Evolutionary conservation across 345 rosid species (phyloP).

Genomic region (Camelina hispida): DNA sequence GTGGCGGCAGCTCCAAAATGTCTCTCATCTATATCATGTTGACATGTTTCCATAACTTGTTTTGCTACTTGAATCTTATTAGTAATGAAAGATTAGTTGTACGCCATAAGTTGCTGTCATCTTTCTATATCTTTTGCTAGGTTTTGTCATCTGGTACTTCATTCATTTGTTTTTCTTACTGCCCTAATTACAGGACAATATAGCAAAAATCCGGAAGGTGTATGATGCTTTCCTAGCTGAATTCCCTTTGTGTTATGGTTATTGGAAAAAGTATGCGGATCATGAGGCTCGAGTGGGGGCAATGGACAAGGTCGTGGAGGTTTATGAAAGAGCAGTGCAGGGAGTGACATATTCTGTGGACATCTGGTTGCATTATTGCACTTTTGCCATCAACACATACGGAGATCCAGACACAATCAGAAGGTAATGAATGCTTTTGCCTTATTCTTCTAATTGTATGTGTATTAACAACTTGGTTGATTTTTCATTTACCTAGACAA

Average conservation of each 20-base stretch:
- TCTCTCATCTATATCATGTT: conserved; percentile 10
- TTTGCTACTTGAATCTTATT: not conserved
- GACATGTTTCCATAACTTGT: not conserved
- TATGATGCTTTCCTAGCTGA: conserved; percentile 94
- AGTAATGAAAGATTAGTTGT: not conserved
- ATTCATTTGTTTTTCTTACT: conserved; percentile 4
- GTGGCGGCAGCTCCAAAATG: not conserved
- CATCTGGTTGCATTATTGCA: conserved; percentile 93
- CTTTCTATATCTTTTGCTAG: not conserved
- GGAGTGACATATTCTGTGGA: conserved; percentile 98
- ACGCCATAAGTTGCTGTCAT: conserved; percentile 1
- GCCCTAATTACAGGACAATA: conserved; percentile 65
- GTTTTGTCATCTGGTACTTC: not conserved
- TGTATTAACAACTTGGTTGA: conserved; percentile 44
- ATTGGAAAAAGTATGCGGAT: conserved; percentile 99
- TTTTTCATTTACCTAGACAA: conserved; percentile 46
- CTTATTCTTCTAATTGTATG: conserved; percentile 37
- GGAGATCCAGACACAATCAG: conserved; percentile 94
- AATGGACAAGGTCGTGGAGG: conserved; percentile 94
- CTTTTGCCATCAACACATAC: conserved; percentile 77
- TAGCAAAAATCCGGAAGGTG: conserved; percentile 76
- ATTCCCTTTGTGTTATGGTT: conserved; percentile 96
- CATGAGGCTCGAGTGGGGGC: conserved; percentile 89
- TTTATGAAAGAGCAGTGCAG: conserved; percentile 89
- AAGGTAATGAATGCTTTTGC: conserved; percentile 65